phyloP scores from a whole-genome alignment of 2,329 filamentous ascomycete species.

The Hymenoscyphus occultus region DNA sequence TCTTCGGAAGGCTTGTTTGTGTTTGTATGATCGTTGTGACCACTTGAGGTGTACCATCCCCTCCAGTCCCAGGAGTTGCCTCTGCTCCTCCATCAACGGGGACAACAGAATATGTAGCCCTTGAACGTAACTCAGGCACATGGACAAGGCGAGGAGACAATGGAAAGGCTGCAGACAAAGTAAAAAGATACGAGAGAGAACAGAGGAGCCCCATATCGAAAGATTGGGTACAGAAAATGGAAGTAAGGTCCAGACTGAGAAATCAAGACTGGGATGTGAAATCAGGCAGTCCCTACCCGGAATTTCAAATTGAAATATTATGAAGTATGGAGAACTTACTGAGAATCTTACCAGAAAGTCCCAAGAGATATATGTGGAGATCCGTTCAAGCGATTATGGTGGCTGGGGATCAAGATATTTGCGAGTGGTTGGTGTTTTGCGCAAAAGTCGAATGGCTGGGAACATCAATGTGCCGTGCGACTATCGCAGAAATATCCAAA shows the following conservation, averaged over 20 bases:
- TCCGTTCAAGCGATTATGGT: neutral
- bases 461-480: neutral
- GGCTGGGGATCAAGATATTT: neutral
- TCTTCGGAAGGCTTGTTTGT: conserved; percentile 25
- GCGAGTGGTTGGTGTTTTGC: neutral
- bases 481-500: too few species aligned
- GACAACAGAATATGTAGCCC: conserved; percentile 37
- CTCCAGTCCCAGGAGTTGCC: conserved; percentile 14
- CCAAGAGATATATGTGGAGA: neutral
- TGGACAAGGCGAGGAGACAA: conserved; percentile 21
- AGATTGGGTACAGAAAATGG: neutral
- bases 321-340: conserved; percentile 2
- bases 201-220: conserved; percentile 31
- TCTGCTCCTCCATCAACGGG: conserved; percentile 36
- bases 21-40: conserved; percentile 30
- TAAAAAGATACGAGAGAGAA: conserved; percentile 30
- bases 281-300: neutral
- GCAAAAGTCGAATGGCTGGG: conserved; percentile 9
- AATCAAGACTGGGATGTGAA: neutral
- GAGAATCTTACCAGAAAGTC: neutral
- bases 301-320: conserved; percentile 16
- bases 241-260: neutral
- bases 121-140: conserved; percentile 20
- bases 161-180: conserved; percentile 27
- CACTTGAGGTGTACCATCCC: neutral